Evolutionary conservation across 2,329 filamentous ascomycete species (phyloP), one percentile per base, ranked within the genome.

Genomic region (Zasmidium cellare): DNA sequence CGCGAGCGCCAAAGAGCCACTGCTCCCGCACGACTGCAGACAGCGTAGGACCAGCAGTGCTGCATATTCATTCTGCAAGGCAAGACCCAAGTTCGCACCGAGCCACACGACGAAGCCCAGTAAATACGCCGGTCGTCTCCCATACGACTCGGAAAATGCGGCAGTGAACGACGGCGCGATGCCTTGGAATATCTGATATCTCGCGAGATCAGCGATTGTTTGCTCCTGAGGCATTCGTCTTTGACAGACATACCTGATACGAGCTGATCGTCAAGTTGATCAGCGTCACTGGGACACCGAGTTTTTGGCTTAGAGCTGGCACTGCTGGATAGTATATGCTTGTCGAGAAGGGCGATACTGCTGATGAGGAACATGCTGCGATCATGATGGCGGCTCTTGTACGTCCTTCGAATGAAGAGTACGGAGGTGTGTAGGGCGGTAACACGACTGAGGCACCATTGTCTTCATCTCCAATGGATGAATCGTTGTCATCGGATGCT

Each of bases 1-100:
- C 0, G 84, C 85, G 1, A 94, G 77, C 0, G 89, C 87, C n/a
- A 91, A 78, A 0, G 87, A 88, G 0, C 86, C 86, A 65, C 84
- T 87, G 69, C 84, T 87, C 0, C 88, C 87, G 0, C 79, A 78
- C 28, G 84, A 85, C 67, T 89, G 87, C 2, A 88, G 57, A 74
- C 83, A 84, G 0, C 87, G 80, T 9, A 89, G 73, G 1, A 87
- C 76, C 28, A 89, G 68, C 19, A 89, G 72, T 0, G 85, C 71
- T 7, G 66, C 64, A 48, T 72, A 74, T 53, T 66, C 68, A 50
- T 70, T 66, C 59, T 72, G 70, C n/a, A 73, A 48, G 2, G 65
- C 70, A n/a, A 75, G 63, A 7, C 65, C 73, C 5, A 75, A 58
- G 45, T 74, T 74, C 31, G 72, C 72, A 11, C 63, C 61, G 46